Base-by-base conservation (phyloP, 257 asterid genomes). In the Primulina tabacum region DNA sequence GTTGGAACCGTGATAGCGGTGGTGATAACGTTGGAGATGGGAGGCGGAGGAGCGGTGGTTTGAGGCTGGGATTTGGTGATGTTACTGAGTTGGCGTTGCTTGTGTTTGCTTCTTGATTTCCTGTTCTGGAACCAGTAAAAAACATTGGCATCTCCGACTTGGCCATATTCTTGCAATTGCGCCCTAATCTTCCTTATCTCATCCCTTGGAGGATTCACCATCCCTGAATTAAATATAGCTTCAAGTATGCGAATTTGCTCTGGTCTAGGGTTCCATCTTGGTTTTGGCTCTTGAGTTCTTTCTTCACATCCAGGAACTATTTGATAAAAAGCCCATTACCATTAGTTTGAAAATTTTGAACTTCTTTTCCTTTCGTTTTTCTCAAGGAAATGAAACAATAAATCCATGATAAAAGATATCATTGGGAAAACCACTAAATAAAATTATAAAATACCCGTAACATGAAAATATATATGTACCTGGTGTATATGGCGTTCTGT, bases 121-220 rank as follows among this genome's bases (percentile, higher is more conserved):
- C 99, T 73, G 82, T 94, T 94, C 61, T 94, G 99, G 72, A 94
- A 94, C 99, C 99, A 94, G 72, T 94, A 94, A 78, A 94, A 94
- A 28, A 94, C 98, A 32, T 94, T 94, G 30, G 99, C 97, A 62
- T 94, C 99, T 9, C 97, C 99, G 0, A 94, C 97, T 50, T 89
- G 97, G 0, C 99, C 99, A 73, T 78, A 91, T 68, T 94, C 96
- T 74, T 88, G 96, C 30, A 94, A 62, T 40, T 89, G 96, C 9
- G 81, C 93, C 82, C 99, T 85, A 81, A 94, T 94, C 9, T 81
- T 88, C 8, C 97, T 63, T 4, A 94, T 94, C 75, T 94, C 99
- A 7, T 94, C 99, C 35, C 99, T 68, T 0, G 98, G 97, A 0
- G 98, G 99, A 71, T 94, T 94, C 58, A 88, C 98, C 92, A 92